Evolutionary conservation across 2,329 filamentous ascomycete species (phyloP).

Genomic region (Chaetomiaceae sp.): DNA sequence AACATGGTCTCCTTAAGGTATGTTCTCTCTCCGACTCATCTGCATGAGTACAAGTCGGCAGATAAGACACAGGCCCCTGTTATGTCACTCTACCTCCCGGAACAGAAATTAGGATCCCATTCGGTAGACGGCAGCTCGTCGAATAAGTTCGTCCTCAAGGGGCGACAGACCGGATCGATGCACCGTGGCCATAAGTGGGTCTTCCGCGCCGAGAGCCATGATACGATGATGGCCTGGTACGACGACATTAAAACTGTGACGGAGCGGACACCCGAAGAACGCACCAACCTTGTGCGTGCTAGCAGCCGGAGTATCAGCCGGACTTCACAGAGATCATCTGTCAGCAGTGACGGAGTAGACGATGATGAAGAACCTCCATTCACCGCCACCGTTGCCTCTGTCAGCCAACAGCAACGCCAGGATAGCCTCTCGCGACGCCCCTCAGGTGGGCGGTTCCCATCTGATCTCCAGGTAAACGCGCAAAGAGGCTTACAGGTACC

Average conservation of each 20-base stretch:
- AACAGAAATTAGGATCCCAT: slow-evolving; percentile 92
- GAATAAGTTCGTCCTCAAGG: slow-evolving; percentile 97
- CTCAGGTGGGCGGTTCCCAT: slow-evolving; percentile 94
- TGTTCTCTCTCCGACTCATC: slow-evolving; percentile 89
- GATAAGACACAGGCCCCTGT: slow-evolving; percentile 87
- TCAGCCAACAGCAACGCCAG: slow-evolving; percentile 47
- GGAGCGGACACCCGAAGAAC: slow-evolving; percentile 82
- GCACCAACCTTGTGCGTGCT: slow-evolving; percentile 78
- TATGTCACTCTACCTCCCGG: slow-evolving; percentile 92
- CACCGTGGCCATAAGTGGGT: slow-evolving; percentile 76
- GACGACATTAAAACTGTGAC: slow-evolving; percentile 88
- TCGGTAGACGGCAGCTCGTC: slow-evolving; percentile 78
- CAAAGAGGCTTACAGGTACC: slow-evolving; percentile 75
- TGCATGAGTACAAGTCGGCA: slow-evolving; percentile 98
- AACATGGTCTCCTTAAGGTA: slow-evolving; percentile 65
- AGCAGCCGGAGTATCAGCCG: slow-evolving; percentile 76
- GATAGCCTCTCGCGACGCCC: slow-evolving; percentile 60
- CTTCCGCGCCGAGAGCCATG: slow-evolving; percentile 68
- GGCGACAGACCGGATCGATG: slow-evolving; percentile 86
- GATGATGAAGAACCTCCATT: slow-evolving; percentile 61
- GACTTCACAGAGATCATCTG: slow-evolving; percentile 56
- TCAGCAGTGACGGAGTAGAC: slow-evolving; percentile 74
- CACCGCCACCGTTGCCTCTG: slow-evolving; percentile 52
- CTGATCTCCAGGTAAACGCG: slow-evolving; percentile 78
- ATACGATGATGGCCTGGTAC: slow-evolving; percentile 97